phyloP scores from a whole-genome alignment of 2,329 filamentous ascomycete genomes.

The Daldinia eschscholtzii region DNA sequence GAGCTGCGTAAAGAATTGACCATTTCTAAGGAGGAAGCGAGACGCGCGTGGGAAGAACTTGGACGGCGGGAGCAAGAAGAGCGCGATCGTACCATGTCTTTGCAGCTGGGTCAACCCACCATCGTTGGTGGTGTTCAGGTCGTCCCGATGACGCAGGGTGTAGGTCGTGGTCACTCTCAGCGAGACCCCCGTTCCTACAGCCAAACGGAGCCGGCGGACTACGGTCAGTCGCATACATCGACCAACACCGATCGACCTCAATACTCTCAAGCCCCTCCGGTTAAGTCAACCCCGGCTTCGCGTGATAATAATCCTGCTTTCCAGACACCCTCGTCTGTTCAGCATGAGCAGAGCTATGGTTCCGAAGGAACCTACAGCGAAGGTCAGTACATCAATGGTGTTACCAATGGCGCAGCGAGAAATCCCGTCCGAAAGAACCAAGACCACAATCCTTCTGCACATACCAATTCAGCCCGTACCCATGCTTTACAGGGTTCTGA shows the following conservation, averaged over 20 bases:
- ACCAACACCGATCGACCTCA: slow-evolving; percentile 53
- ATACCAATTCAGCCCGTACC: slow-evolving; percentile 63
- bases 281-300: slow-evolving; percentile 57
- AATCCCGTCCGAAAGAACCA: slow-evolving; percentile 71
- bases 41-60: slow-evolving; percentile 96
- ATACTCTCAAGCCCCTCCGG: slow-evolving; percentile 58
- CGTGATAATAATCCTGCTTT: slow-evolving; percentile 56
- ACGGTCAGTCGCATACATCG: slow-evolving; percentile 48
- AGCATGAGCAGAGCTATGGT: slow-evolving; percentile 63
- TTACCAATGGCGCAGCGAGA: slow-evolving; percentile 58
- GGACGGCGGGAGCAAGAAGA: slow-evolving; percentile 94
- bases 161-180: slow-evolving; percentile 66
- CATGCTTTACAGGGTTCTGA: slow-evolving; percentile 65
- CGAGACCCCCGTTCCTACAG: slow-evolving; percentile 55
- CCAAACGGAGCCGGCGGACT: slow-evolving; percentile 52
- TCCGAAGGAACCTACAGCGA: slow-evolving; percentile 75
- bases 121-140: slow-evolving; percentile 94
- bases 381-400: slow-evolving; percentile 78
- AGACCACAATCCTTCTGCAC: slow-evolving; percentile 59
- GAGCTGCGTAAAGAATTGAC: slow-evolving; percentile 94
- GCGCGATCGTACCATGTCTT: slow-evolving; percentile 84
- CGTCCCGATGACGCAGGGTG: slow-evolving; percentile 86
- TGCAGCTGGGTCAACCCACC: slow-evolving; percentile 89
- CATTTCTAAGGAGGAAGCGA: slow-evolving; percentile 96
- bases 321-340: slow-evolving; percentile 58